Base-by-base conservation (phyloP, 1,284 basidiomycete species). In the Cryptococcus amylolentus region DNA sequence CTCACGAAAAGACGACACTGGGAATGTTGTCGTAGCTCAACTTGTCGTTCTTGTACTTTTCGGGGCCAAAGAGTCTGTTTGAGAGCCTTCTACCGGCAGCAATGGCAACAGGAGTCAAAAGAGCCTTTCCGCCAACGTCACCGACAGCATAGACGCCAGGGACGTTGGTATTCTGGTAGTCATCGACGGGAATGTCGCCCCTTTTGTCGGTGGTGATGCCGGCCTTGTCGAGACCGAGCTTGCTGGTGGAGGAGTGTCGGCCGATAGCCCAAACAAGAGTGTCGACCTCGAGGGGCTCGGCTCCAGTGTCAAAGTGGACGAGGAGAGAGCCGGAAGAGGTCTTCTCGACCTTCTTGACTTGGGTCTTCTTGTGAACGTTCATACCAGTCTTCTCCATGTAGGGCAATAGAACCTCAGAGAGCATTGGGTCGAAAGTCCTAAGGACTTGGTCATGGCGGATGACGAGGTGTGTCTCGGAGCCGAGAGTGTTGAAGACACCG, bases 71-170 rank as follows among this genome's bases (percentile, higher is more conserved):
- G 52, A 98, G 79, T 51, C 96, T 81, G 80, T 98, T 98, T 50
- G 87, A 83, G 41, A 98, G 79, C 60, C 91, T 81, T 56, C 95
- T 82, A 26, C 93, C 95, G 5, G 96, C 96, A 49, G 95, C 95
- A 60, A 99, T 96, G 23, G 95, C 96, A 6, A 99, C 96, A n/a
- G 96, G 95, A 1, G 95, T 99, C 59, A 99, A 82, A 28, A 94
- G 80, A 26, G 86, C 90, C 78, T 95, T 94, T 59, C 95, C 95
- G 62, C 85, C 84, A 14, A 94, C 90, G 73, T 99, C 95, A 9
- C 95, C 96, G 58, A 98, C 87, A 4, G 92, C 85, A 52, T 83
- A 88, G 64, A 98, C 81, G 55, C 84, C 82, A 18, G 83, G 78
- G 16, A 93, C 84, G 59, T 79, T 85, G 50, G 91, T 85, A 70